Conservation (phyloP, 371 early-diverging fungal genomes). For the Zopfochytrium polystomum region DNA sequence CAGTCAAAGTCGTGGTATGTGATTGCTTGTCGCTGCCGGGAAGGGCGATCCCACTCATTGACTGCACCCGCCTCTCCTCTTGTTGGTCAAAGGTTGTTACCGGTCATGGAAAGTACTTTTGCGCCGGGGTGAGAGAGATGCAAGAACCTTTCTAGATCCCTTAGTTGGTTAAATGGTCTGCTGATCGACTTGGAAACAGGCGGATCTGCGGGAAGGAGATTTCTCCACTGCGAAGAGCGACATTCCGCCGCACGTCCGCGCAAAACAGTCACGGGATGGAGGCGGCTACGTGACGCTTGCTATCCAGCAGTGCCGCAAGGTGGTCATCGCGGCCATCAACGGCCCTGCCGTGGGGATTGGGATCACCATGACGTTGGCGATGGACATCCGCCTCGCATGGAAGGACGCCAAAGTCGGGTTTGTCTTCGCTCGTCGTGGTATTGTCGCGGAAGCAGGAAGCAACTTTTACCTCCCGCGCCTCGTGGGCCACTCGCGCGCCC, state of each 20-base stretch:
- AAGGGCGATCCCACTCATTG: too few species aligned
- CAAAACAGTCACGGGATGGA: slow-evolving; percentile 19
- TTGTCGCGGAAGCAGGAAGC: slow-evolving; percentile 10
- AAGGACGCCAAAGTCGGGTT: slow-evolving; percentile 32
- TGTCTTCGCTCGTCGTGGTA: slow-evolving; percentile 22
- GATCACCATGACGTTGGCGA: slow-evolving; percentile 24
- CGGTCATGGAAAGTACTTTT: slow-evolving; percentile 23
- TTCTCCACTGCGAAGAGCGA: slow-evolving; percentile 3
- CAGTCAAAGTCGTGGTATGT: slow-evolving; percentile 17
- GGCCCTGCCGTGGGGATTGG: slow-evolving; percentile 29
- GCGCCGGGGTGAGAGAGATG: too few species aligned
- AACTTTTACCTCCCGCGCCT: slow-evolving; percentile 20
- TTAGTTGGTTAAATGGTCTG: neutral
- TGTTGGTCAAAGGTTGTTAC: slow-evolving; percentile 15
- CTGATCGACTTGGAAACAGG: neutral
- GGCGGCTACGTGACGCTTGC: slow-evolving; percentile 23
- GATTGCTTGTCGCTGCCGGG: too few species aligned
- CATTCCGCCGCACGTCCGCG: neutral
- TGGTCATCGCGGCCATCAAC: slow-evolving; percentile 29
- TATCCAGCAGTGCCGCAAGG: slow-evolving; percentile 22
- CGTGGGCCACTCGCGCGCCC: slow-evolving; percentile 26
- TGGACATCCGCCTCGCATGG: slow-evolving; percentile 21
- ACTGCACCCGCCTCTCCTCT: too few species aligned
- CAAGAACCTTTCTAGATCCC: too few species aligned
- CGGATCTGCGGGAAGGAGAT: slow-evolving; percentile 11